phyloP scores from a whole-genome alignment of 208 protist genomes.

The Acanthamoeba lenticulata region DNA sequence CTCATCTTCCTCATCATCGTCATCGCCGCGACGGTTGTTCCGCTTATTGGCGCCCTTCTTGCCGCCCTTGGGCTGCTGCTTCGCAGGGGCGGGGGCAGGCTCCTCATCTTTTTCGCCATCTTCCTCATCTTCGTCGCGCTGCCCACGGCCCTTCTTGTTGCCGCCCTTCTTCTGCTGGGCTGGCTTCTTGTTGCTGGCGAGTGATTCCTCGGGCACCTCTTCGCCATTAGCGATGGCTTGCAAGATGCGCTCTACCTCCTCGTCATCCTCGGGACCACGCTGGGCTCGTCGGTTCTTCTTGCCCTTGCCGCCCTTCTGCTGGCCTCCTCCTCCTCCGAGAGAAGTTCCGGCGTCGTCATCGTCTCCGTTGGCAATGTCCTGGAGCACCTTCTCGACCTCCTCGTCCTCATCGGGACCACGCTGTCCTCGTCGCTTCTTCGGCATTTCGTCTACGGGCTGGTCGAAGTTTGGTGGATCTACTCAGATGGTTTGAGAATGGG shows the following conservation, averaged over 20 bases:
- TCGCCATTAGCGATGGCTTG: not conserved
- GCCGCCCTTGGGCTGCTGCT: not conserved
- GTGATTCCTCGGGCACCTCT: not conserved
- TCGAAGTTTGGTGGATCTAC: not conserved
- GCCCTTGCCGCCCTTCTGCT: conserved; percentile 40
- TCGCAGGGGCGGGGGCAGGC: not conserved
- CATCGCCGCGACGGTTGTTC: not conserved
- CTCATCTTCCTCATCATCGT: conserved; percentile 5
- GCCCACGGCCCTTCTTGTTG: not conserved
- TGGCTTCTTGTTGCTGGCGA: not conserved
- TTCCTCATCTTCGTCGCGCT: not conserved
- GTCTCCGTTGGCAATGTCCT: conserved; percentile 8
- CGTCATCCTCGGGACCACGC: not conserved
- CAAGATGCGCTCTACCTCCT: not conserved
- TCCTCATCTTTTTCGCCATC: not conserved
- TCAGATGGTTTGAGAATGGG: not conserved
- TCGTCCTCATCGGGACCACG: conserved; percentile 46
- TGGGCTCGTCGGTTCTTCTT: not conserved
- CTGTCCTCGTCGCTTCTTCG: not conserved
- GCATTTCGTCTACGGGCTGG: not conserved
- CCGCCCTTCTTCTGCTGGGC: conserved; percentile 44
- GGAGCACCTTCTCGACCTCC: conserved; percentile 55
- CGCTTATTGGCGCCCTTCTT: not conserved
- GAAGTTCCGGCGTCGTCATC: not conserved
- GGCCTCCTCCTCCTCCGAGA: not conserved